Base-by-base conservation (phyloP, 306 rosid genomes). In the Arachis hypogaea region DNA sequence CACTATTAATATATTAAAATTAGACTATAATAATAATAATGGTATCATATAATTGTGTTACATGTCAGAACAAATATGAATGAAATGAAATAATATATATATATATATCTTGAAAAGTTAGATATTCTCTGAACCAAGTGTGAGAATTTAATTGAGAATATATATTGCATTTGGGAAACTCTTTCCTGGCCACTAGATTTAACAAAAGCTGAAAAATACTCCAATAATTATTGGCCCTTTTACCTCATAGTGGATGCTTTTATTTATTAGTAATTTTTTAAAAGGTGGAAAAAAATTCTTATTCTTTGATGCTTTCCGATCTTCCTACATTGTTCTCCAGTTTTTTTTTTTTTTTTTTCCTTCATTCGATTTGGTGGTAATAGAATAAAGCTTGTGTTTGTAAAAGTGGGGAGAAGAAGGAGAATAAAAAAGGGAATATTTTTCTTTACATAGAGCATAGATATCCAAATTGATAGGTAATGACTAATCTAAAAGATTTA, bases 231-330 rank as follows among this genome's bases (percentile, higher is more conserved):
- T 33, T 33, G 38, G 79, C 64, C 68, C 64, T 81, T 67, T 82
- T 85, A 77, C 78, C 77, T 73, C 16, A 68, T 66, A 76, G 90
- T 83, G 93, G 88, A 78, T 79, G 77, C 77, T 71, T 28, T 4
- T 33, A 33, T 33, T 33, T 33, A 33, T 33, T 33, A 33, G 3
- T 33, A 33, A 33, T 33, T 33, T 33, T 68, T 33, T 45, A 77
- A 50, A 52, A 52, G 58, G 57, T 28, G 56, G 12, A 49, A 59
- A 68, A 65, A 72, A 85, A 86, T 85, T 88, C 84, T 84, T 83
- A 88, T 91, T 91, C 97, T 73, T 86, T 78, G 90, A 83, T 85
- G 51, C 86, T 83, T 83, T 75, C 30, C 73, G 28, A 22, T 85
- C 84, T 83, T 75, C 30, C 73, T 38, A 22, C 63, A n/a, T 51